A percentile compares a stretch with the other conserved stretches of the same genome.
These are phyloP conservation scores for Plasmodium knowlesi DNA, from an alignment of 169 alveolate genomes.

Conservation along the genomic window DNA sequence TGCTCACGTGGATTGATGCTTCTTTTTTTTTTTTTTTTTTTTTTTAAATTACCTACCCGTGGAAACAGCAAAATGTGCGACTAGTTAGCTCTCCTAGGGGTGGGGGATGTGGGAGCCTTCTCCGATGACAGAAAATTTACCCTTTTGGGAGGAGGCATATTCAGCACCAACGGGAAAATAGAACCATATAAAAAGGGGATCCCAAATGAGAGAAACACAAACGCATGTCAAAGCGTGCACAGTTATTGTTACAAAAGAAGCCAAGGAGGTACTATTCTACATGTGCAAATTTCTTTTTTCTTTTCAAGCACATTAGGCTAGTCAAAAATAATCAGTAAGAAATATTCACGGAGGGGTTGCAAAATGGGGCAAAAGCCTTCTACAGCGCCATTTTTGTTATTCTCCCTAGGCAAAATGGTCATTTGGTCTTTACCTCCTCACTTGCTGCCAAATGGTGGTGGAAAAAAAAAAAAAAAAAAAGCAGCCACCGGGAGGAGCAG, in stretches of 20 bases:
- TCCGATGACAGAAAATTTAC: background rate
- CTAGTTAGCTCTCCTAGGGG: background rate
- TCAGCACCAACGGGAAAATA: background rate
- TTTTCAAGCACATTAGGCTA: background rate
- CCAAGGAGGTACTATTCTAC: background rate
- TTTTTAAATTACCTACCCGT: background rate
- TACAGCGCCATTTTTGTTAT: background rate
- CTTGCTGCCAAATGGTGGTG: background rate
- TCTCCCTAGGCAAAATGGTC: background rate
- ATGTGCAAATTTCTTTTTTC: background rate
- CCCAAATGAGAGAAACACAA: background rate
- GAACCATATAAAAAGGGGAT: background rate
- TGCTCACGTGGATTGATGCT: background rate
- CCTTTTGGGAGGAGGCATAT: background rate
- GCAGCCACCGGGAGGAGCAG: background rate
- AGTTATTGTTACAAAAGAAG: background rate
- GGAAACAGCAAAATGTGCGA: background rate
- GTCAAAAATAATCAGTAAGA: background rate
- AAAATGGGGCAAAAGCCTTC: background rate
- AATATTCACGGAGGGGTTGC: background rate
- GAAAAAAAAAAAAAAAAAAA: too few species aligned
- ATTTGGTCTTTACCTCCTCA: background rate
- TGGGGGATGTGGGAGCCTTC: background rate
- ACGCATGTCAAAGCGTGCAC: background rate
- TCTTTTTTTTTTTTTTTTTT: background rate